Base-by-base conservation (phyloP, 805 yeast genomes). In the Teunomyces kruisii region DNA sequence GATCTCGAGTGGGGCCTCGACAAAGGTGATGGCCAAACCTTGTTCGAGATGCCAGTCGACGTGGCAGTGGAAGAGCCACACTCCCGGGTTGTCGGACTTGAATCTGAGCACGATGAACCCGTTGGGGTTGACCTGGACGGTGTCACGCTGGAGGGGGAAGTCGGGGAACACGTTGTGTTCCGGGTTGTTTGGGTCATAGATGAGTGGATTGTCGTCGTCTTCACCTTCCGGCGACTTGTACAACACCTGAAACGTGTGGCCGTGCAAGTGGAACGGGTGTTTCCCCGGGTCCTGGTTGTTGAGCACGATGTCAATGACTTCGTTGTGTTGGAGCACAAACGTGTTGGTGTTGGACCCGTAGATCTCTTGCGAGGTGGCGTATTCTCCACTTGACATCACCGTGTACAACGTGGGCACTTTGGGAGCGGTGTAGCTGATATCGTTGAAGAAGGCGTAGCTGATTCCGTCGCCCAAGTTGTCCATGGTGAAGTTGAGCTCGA, bases 51-150 rank as follows among this genome's bases (percentile, higher is more conserved):
- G 95, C 85, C 90, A 86, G 57, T 86, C 92, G 44, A 86, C 79
- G 59, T 88, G 96, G 66, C 97, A 90, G 62, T 90, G 97, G 82
- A 90, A 86, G 49, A 86, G 80, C 97, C 97, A 91, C 19, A 89
- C 83, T 46, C 97, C 97, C 2, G 97, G 96, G 57, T 91, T 90
- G 57, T 86, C 81, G 9, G 96, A 89, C 55, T 70, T 76, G 64
- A 88, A 88, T 53, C 97, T 72, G 27, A 82, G 58, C 13, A 84
- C 90, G 41, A 83, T 63, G 61, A 81, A 78, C 2, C 91, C 88
- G 54, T 83, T 81, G 28, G 85, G 80, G 41, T 81, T 78, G 13
- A 88, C 80, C 52, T 76, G 70, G 15, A 81, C 81, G 0, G 92
- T 85, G 59, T 90, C 96, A 64, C 96, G 76, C 40, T 72, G 60